Evolutionary conservation across 331 rosid genomes (phyloP), one percentile per base, ranked within the genome.

Genomic region (Saraca asoca): DNA sequence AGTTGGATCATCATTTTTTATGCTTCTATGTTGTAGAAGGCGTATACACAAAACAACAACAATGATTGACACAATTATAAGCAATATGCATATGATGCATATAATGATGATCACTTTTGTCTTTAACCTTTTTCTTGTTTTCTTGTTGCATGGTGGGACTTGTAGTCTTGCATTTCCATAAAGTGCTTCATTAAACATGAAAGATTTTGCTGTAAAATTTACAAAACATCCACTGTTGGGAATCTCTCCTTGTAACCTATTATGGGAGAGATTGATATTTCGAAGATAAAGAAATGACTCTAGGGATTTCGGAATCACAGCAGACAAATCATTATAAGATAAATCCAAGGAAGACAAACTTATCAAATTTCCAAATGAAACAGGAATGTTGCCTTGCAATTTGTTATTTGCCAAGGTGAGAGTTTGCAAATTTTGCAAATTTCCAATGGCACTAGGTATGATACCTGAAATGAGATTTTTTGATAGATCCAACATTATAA

Each of bases 221-320:
- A 5, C 6, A 18, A 51, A 51, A 2, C 24, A 9, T 7, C 54
- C 54, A 15, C 24, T 24, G 15, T 12, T 49, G 4, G 24, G 54
- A 17, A 49, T 49, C 54, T 49, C 54, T 16, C 54, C 54, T 49
- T 16, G 54, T 49, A 49, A 49, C 10, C 3, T 49, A 7, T 49
- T 54, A 6, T 16, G 59, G 2, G 83, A 79, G 0, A 74, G 41
- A 53, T 79, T 59, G 0, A 79, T 4, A 60, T 44, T 42, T 16
- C n/a, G 29, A 17, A 74, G 71, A 31, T 24, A 12, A 0, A 2
- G 2, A 0, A 74, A 70, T 4, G 39, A 48, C 12, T 51, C 55
- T 7, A 51, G 5, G 5, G 55, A 51, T 5, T 51, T 17, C 0
- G 55, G 55, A 18, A 78, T 72, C 8, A 12, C 42, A 1, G 63